Evolutionary conservation across 169 alveolate genomes (phyloP).

Genomic region (Plasmodium berghei): DNA sequence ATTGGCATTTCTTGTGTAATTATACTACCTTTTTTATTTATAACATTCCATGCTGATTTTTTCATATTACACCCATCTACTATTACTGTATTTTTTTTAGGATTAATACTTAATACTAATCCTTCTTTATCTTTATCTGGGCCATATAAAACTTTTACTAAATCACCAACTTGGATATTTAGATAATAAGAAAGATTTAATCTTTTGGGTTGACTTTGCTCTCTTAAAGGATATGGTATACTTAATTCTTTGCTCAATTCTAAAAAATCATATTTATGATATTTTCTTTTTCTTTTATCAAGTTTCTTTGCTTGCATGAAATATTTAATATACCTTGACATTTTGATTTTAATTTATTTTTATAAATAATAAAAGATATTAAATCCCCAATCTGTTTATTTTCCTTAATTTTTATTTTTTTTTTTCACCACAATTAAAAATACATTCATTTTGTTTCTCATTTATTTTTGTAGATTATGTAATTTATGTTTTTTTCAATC

Average conservation of each 20-base stretch:
- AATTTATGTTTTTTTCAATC: no score
- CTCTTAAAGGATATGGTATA: slow-evolving; percentile 86
- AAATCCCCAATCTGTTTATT: no score
- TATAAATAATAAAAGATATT: not conserved
- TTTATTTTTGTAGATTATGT: no score
- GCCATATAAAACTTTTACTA: slow-evolving; percentile 92
- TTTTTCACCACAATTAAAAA: no score
- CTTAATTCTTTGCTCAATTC: slow-evolving; percentile 87
- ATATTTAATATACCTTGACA: slow-evolving; percentile 88
- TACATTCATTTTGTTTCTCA: no score
- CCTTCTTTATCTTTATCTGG: slow-evolving; percentile 90
- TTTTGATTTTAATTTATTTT: slow-evolving; percentile 9
- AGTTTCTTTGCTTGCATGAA: slow-evolving; percentile 84
- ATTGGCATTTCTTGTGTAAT: slow-evolving; percentile 91
- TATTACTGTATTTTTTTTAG: slow-evolving; percentile 86
- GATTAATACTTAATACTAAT: slow-evolving; percentile 85
- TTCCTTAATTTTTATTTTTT: no score
- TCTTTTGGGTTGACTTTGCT: slow-evolving; percentile 82
- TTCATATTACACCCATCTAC: slow-evolving; percentile 93
- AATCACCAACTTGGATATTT: slow-evolving; percentile 88
- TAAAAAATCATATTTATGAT: slow-evolving; percentile 83
- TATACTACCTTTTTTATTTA: slow-evolving; percentile 77
- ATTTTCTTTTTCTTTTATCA: slow-evolving; percentile 81
- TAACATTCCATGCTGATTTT: slow-evolving; percentile 89
- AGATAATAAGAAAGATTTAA: slow-evolving; percentile 86